phyloP scores from a whole-genome alignment of 108 stramenopile genomes.

The Schizochytrium sp. region DNA sequence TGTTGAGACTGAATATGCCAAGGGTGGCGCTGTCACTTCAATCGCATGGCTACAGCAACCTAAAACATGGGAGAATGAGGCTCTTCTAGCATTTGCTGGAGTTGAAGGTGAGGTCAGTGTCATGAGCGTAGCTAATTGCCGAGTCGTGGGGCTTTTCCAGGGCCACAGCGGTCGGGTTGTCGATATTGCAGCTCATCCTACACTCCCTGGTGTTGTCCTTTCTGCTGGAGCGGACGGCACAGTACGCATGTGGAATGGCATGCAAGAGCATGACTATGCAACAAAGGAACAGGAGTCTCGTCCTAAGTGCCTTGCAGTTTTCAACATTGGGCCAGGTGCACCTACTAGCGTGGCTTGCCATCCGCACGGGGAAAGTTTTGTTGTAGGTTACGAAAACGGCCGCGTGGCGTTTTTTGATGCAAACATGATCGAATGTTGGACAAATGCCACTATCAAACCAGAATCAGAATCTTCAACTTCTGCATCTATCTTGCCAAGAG shows the following conservation, averaged over 20 bases:
- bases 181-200: not conserved
- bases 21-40: constrained; percentile 9
- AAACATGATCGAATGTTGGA: not conserved
- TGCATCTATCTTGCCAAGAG: not conserved
- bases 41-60: constrained; percentile 33
- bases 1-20: constrained; percentile 1
- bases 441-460: not conserved
- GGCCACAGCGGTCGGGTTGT: not conserved
- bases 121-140: constrained; percentile 47
- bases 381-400: not conserved
- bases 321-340: not conserved
- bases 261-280: constrained; percentile 15
- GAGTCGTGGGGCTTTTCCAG: constrained; percentile 25
- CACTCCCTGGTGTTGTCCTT: not conserved
- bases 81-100: constrained; percentile 41
- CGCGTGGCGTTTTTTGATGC: constrained; percentile 3
- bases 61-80: not conserved
- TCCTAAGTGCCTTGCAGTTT: not conserved
- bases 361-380: not conserved
- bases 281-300: not conserved
- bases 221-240: constrained; percentile 16
- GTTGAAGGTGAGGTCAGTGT: constrained; percentile 3
- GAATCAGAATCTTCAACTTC: not conserved
- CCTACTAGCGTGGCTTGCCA: not conserved
- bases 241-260: constrained; percentile 41